A percentile compares a stretch with the other conserved stretches of the same genome.
Evolutionary conservation across 768 basidiomycete species (phyloP).

Genomic region (Leccinum pellstonianum): DNA sequence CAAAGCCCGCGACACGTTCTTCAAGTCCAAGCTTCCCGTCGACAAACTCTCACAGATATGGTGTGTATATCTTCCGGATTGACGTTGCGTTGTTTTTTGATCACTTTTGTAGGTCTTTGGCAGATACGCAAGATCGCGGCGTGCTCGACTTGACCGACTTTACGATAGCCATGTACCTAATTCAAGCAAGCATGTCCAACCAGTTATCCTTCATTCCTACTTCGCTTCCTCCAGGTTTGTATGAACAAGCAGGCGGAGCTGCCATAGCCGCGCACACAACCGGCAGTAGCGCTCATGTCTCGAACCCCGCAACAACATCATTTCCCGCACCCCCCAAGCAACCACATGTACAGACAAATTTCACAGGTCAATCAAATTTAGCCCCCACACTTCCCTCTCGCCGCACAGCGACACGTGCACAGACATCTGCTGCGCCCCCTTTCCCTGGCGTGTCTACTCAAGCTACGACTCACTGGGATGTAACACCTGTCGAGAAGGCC

Average conservation of each 20-base stretch:
- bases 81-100: neutral
- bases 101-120: constrained; percentile 64
- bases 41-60: constrained; percentile 93
- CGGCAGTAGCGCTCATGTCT: constrained; percentile 56
- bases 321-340: constrained; percentile 54
- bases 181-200: constrained; percentile 87
- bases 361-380: constrained; percentile 39
- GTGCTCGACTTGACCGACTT: constrained; percentile 89
- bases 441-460: constrained; percentile 30
- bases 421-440: constrained; percentile 24
- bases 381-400: constrained; percentile 26
- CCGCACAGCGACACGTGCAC: constrained; percentile 19
- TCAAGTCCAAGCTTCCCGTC: constrained; percentile 85
- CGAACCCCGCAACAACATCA: constrained; percentile 52
- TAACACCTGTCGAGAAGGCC: constrained; percentile 77
- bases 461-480: constrained; percentile 64
- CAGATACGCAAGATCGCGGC: constrained; percentile 94
- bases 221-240: constrained; percentile 76
- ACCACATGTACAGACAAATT: constrained; percentile 56
- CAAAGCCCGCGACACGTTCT: constrained; percentile 85
- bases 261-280: constrained; percentile 52
- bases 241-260: constrained; percentile 71
- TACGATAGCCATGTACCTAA: constrained; percentile 93
- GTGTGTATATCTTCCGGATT: constrained; percentile 41
- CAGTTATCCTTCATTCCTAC: constrained; percentile 70